phyloP scores from a whole-genome alignment of 495 filamentous ascomycete species.

The Aspergillus haitiensis region DNA sequence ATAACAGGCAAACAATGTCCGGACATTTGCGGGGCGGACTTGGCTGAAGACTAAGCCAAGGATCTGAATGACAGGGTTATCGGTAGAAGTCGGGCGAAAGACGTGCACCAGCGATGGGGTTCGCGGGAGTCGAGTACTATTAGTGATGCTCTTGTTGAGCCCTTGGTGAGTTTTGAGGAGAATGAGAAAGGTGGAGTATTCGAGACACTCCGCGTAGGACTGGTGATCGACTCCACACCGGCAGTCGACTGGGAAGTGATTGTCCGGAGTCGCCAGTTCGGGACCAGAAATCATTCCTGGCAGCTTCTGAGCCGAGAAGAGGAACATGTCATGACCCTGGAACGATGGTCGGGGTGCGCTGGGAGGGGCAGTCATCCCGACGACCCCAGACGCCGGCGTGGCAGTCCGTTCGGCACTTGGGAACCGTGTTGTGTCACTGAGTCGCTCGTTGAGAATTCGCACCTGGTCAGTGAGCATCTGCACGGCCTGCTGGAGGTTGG shows the following conservation, averaged over 20 bases:
- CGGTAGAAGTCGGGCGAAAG: constrained; percentile 18
- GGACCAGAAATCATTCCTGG: constrained; percentile 10
- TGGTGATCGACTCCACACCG: constrained; percentile 19
- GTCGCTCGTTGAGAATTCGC: constrained; percentile 15
- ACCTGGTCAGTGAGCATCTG: constrained; percentile 17
- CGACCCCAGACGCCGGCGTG: neutral
- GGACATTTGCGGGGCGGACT: constrained; percentile 18
- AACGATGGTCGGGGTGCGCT: constrained; percentile 2
- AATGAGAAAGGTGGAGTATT: constrained; percentile 19
- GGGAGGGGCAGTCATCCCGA: neutral
- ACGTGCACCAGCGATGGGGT: constrained; percentile 17
- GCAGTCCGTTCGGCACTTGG: neutral
- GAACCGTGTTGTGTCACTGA: constrained; percentile 8
- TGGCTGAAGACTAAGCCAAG: constrained; percentile 18
- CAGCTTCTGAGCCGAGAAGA: constrained; percentile 13
- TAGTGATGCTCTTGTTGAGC: constrained; percentile 17
- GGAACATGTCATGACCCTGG: constrained; percentile 15
- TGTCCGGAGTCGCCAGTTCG: constrained; percentile 11
- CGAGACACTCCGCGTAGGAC: constrained; percentile 16
- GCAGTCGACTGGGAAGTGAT: constrained; percentile 17
- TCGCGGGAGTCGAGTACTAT: constrained; percentile 15
- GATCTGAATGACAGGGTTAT: constrained; percentile 19
- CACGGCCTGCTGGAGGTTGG: constrained; percentile 15
- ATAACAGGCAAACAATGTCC: constrained; percentile 17
- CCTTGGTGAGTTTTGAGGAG: constrained; percentile 17